These are phyloP conservation scores for Crithidia fasciculata DNA, from an alignment of 208 protist species.

Conservation along the genomic window DNA sequence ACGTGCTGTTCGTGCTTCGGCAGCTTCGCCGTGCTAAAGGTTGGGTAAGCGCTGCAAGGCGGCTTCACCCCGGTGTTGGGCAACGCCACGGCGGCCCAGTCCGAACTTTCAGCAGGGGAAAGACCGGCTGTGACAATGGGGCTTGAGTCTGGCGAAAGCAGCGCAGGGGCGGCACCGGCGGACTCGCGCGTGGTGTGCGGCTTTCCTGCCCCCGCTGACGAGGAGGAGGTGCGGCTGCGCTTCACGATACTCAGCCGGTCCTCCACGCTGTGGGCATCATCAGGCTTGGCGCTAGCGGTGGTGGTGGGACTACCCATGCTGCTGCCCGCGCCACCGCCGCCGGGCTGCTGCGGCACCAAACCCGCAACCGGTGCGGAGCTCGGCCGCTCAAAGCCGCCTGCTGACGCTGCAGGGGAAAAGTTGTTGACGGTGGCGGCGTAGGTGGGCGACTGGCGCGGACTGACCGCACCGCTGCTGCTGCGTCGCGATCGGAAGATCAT, in stretches of 20 bases:
- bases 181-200: neutral
- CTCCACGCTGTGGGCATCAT: slow-evolving; percentile 58
- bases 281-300: neutral
- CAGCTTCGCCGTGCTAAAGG: slow-evolving; percentile 52
- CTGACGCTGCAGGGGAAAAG: neutral
- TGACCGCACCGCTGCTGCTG: slow-evolving; percentile 15
- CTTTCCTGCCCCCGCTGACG: neutral
- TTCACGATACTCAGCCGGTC: slow-evolving; percentile 80
- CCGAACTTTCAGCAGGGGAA: neutral
- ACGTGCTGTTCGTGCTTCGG: slow-evolving; percentile 79
- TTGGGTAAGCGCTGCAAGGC: slow-evolving; percentile 71
- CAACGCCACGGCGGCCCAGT: neutral
- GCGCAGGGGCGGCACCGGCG: neutral
- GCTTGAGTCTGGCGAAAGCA: slow-evolving; percentile 4
- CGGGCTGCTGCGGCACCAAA: slow-evolving; percentile 10
- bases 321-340: neutral
- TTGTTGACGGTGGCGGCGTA: slow-evolving; percentile 5
- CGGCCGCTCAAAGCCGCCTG: slow-evolving; percentile 33
- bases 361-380: slow-evolving; percentile 40
- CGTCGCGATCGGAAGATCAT: slow-evolving; percentile 52
- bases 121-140: neutral
- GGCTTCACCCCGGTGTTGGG: slow-evolving; percentile 23
- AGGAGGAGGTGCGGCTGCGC: slow-evolving; percentile 45
- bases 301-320: slow-evolving; percentile 6
- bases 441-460: slow-evolving; percentile 15